A percentile compares a stretch with the other conserved stretches of the same genome.
Conservation (phyloP, 1,139 yeast genomes). For the Tardiomyces blankii region DNA sequence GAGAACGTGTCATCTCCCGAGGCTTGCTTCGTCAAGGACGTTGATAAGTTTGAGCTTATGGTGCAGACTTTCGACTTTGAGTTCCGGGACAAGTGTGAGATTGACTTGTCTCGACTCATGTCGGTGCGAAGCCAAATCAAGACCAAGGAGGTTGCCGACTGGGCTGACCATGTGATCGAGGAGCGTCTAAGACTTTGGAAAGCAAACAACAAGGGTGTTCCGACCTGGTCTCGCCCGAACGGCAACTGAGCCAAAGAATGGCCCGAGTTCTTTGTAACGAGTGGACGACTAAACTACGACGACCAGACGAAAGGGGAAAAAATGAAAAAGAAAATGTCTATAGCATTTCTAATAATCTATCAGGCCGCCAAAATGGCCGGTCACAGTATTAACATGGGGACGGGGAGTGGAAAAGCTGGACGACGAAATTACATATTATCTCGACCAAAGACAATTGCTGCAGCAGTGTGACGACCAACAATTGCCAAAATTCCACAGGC, state of each 20-base stretch:
- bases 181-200: constrained; percentile 42
- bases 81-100: constrained; percentile 41
- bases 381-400: no score
- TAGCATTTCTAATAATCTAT: no score
- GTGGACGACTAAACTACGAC: no score
- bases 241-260: no score
- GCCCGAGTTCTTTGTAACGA: no score
- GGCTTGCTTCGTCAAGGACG: constrained; percentile 85
- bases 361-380: no score
- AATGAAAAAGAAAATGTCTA: no score
- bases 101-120: constrained; percentile 60
- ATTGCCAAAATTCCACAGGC: constrained; percentile 56
- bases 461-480: constrained; percentile 68
- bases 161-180: constrained; percentile 56
- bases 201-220: neutral
- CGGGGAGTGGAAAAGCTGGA: no score
- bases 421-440: constrained; percentile 54
- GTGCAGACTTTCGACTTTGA: constrained; percentile 90
- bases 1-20: constrained; percentile 75
- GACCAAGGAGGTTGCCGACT: constrained; percentile 56
- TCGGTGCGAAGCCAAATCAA: constrained; percentile 52
- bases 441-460: constrained; percentile 78
- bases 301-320: no score
- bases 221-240: neutral
- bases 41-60: constrained; percentile 88